phyloP scores from a whole-genome alignment of 2,329 filamentous ascomycete genomes.

The Orbilia oligospora region DNA sequence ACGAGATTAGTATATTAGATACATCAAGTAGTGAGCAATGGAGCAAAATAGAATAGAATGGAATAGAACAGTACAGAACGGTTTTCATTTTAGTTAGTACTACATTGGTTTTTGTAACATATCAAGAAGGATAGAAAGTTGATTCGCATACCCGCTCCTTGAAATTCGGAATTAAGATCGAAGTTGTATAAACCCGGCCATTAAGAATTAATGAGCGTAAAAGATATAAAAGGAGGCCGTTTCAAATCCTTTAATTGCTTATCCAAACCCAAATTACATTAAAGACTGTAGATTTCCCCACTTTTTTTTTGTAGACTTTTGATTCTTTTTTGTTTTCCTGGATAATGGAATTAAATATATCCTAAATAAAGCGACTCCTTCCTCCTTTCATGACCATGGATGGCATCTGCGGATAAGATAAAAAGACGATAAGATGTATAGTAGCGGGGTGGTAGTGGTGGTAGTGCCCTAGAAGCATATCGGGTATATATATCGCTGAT shows the following conservation, averaged over 20 bases:
- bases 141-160: not conserved
- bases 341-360: not conserved
- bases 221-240: not conserved
- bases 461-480: too few relatives aligned
- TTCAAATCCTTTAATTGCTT: too few relatives aligned
- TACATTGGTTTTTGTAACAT: slow-evolving; percentile 9
- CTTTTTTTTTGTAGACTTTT: slow-evolving; percentile 1
- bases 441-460: too few relatives aligned
- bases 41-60: not conserved
- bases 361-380: too few relatives aligned
- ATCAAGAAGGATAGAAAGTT: not conserved
- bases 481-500: too few relatives aligned
- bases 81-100: slow-evolving; percentile 7
- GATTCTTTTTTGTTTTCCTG: too few relatives aligned
- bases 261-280: not conserved
- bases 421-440: too few relatives aligned
- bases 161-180: too few relatives aligned
- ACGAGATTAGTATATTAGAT: not conserved
- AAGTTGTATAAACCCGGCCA: not conserved
- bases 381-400: too few relatives aligned
- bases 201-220: not conserved
- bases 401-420: too few relatives aligned
- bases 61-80: not conserved
- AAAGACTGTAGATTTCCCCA: too few relatives aligned
- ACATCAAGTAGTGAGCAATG: not conserved